A percentile compares a stretch with the other conserved stretches of the same genome.
Evolutionary conservation across 129 eudicot species (phyloP).

Genomic region (Cynara cardunculus): DNA sequence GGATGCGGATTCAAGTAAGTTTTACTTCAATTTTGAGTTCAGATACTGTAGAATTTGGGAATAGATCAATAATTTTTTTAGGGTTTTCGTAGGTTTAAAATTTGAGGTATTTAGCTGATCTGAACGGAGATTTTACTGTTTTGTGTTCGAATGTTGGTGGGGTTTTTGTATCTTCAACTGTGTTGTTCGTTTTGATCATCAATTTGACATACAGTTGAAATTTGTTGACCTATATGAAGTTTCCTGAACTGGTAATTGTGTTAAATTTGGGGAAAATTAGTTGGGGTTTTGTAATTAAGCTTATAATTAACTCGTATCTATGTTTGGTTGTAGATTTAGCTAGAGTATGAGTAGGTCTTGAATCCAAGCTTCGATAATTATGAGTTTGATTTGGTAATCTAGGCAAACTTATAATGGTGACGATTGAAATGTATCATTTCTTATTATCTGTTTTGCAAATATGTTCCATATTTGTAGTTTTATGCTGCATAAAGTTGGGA

Average conservation of each 20-base stretch:
- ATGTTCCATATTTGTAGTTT: background rate
- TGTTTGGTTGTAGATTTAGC: slow-evolving; percentile 1
- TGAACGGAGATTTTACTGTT: slow-evolving; percentile 24
- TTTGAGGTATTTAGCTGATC: slow-evolving; percentile 15
- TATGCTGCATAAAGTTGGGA: background rate
- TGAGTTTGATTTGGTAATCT: slow-evolving; percentile 17
- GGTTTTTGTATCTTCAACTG: slow-evolving; percentile 10
- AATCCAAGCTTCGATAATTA: background rate
- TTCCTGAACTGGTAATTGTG: slow-evolving; percentile 16
- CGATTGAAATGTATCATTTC: background rate
- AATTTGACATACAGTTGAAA: slow-evolving; percentile 29
- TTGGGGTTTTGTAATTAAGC: slow-evolving; percentile 17
- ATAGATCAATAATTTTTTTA: slow-evolving; percentile 3
- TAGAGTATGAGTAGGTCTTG: slow-evolving; percentile 3
- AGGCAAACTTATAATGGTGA: background rate
- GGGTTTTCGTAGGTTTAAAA: slow-evolving; percentile 31
- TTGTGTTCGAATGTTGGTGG: background rate
- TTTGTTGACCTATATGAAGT: slow-evolving; percentile 32
- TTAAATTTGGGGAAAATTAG: slow-evolving; percentile 26
- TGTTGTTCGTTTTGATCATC: slow-evolving; percentile 23
- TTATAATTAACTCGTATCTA: slow-evolving; percentile 16
- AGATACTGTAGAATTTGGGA: background rate
- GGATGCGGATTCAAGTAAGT: slow-evolving; percentile 55
- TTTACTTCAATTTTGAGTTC: slow-evolving; percentile 21
- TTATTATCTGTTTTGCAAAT: background rate